Percentiles rank a stretch among this genome's conserved stretches.
Conservation (phyloP, 2,329 filamentous ascomycete genomes). For the Tolypocladium guangdongense region DNA sequence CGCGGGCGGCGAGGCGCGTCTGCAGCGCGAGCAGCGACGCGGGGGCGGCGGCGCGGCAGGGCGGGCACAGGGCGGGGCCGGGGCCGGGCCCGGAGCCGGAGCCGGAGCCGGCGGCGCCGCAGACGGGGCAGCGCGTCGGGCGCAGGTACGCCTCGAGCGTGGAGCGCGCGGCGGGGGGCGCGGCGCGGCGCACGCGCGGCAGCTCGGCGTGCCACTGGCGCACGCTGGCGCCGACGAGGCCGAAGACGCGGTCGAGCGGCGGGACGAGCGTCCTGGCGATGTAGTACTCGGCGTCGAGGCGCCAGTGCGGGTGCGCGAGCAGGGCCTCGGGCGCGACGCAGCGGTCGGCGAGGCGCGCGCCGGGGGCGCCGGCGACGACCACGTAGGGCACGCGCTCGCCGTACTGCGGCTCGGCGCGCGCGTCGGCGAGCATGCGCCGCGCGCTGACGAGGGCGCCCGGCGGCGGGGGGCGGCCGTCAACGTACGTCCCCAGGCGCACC, state of each 20-base stretch:
- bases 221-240: slow-evolving; percentile 86
- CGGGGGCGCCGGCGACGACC: slow-evolving; percentile 78
- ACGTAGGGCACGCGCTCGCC: slow-evolving; percentile 94
- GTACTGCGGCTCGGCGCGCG: slow-evolving; percentile 81
- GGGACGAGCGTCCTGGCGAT: slow-evolving; percentile 93
- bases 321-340: slow-evolving; percentile 82
- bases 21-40: slow-evolving; percentile 55
- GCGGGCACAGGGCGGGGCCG: slow-evolving; percentile 40
- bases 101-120: too few species aligned
- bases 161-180: too few species aligned
- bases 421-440: slow-evolving; percentile 75
- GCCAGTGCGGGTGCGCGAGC: slow-evolving; percentile 62
- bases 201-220: slow-evolving; percentile 91
- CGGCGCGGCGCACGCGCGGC: slow-evolving; percentile 53
- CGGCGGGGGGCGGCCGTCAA: slow-evolving; percentile 67
- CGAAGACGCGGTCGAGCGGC: slow-evolving; percentile 91
- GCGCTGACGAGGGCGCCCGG: slow-evolving; percentile 83
- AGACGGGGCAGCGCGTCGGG: slow-evolving; percentile 68
- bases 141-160: slow-evolving; percentile 95
- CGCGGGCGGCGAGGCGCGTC: slow-evolving; percentile 47
- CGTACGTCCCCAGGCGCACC: slow-evolving; percentile 80
- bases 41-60: slow-evolving; percentile 44
- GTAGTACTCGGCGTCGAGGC: slow-evolving; percentile 92
- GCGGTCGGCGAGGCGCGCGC: slow-evolving; percentile 75
- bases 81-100: too few species aligned